Evolutionary conservation across 148 eudicot genomes (phyloP), one percentile per base, ranked within the genome.

Genomic region (Rheum nobile): DNA sequence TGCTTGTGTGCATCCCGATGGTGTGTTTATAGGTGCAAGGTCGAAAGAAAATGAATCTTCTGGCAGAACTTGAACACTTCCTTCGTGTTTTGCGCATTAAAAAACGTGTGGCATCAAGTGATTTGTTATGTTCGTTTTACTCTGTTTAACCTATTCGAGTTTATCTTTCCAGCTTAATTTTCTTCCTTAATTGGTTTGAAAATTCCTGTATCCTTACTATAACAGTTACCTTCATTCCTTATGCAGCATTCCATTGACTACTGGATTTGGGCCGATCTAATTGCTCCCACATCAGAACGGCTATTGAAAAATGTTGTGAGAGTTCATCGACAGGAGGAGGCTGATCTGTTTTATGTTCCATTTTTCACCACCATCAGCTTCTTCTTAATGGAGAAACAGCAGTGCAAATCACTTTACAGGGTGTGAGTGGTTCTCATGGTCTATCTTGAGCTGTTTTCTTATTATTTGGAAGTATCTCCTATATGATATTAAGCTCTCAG

Each of bases 331-430:
- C 96, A 90, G 79, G 92, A 92, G 32, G 96, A 88, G 48, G 99
- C 99, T 44, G 97, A 95, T 83, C 75, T 95, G 39, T 95, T 92
- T 71, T 92, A 95, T 76, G 86, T 95, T 69, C 99, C 97, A 3
- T 92, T 92, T 75, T 95, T 95, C 83, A 88, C 97, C 34, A 95
- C 99, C 29, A 95, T 95, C 76, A 90, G 96, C 84, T 95, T 81
- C 80, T 95, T 95, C 85, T 80, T 95, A 75, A 34, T 92, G 88
- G 99, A 95, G 82, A 95, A 88, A 81, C 97, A 88, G 76, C 88
- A 87, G 78, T 95, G 96, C 96, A 95, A 95, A 84, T 83, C 99
- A 55, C 99, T 95, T 86, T 95, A 92, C 84, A 90, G 99, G 99
- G 97, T 92, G 97, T 95, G 99, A 95, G 99, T 95, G 91, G 82